Percentiles rank a stretch among this genome's conserved stretches.
Evolutionary conservation across 352 stramenopile genomes (phyloP).

Genomic region (Phytopythium aichiense): DNA sequence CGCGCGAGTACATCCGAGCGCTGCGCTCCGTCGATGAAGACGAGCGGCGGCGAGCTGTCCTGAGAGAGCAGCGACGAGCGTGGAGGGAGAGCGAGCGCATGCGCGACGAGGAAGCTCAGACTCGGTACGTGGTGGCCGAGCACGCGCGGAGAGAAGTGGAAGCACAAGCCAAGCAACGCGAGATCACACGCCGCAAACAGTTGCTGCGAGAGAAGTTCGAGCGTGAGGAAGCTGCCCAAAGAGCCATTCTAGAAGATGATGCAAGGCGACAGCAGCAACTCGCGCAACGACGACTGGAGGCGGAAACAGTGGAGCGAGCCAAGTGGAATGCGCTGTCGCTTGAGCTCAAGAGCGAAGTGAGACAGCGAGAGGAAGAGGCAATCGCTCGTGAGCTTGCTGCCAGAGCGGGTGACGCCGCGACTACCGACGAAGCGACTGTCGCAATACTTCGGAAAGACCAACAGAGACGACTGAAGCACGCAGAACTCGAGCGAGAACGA

Average conservation of each 20-base stretch:
- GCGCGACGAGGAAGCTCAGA: slow-evolving; percentile 55
- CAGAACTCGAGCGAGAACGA: slow-evolving; percentile 33
- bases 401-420: slow-evolving; percentile 1
- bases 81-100: slow-evolving; percentile 45
- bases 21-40: slow-evolving; percentile 31
- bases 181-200: slow-evolving; percentile 23
- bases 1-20: slow-evolving; percentile 37
- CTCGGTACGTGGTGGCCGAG: slow-evolving; percentile 44
- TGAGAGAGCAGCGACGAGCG: slow-evolving; percentile 28
- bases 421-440: slow-evolving; percentile 6
- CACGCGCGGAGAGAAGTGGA: not conserved
- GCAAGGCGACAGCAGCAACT: slow-evolving; percentile 25
- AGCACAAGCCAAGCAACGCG: slow-evolving; percentile 14
- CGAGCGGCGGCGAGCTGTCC: slow-evolving; percentile 18
- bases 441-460: slow-evolving; percentile 14
- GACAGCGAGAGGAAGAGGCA: slow-evolving; percentile 9
- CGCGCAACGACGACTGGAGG: slow-evolving; percentile 18
- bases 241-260: slow-evolving; percentile 19
- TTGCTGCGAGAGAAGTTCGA: slow-evolving; percentile 28
- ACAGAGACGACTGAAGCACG: slow-evolving; percentile 23
- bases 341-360: slow-evolving; percentile 18
- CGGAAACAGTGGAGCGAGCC: slow-evolving; percentile 19
- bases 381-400: not conserved
- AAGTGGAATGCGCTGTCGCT: slow-evolving; percentile 25
- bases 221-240: slow-evolving; percentile 20